A percentile compares a stretch with the other conserved stretches of the same genome.
These are phyloP conservation scores for Entrophospora sp. DNA, from an alignment of 192 early-diverging fungal genomes.

Conservation along the genomic window DNA sequence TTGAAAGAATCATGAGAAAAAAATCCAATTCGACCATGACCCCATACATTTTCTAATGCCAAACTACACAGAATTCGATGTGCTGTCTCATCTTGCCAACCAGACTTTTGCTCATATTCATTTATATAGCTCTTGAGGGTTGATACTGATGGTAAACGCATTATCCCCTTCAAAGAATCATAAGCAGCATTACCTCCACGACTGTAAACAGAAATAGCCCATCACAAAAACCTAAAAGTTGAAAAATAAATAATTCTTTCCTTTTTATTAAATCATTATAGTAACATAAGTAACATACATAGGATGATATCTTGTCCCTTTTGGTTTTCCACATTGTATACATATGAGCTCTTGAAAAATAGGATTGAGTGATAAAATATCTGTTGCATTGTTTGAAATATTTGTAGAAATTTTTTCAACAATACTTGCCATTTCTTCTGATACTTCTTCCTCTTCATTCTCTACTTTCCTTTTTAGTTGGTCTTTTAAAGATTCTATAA, in stretches of 20 bases:
- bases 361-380: neutral
- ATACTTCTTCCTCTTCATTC: neutral
- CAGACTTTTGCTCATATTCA: neutral
- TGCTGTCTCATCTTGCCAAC: neutral
- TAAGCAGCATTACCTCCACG: neutral
- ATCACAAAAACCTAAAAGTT: neutral
- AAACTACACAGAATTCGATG: neutral
- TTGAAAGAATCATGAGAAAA: neutral
- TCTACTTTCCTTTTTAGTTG: neutral
- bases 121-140: neutral
- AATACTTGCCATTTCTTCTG: neutral
- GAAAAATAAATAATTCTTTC: neutral
- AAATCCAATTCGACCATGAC: neutral
- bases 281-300: slow-evolving; percentile 1
- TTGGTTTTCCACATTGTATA: neutral
- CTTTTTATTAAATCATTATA: neutral
- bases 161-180: neutral
- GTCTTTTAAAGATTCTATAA: neutral
- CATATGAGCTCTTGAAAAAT: neutral
- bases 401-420: neutral
- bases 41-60: neutral
- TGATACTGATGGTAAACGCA: neutral
- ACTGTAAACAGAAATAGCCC: neutral
- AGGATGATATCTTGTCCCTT: neutral
- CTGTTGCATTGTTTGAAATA: neutral